Evolutionary conservation across 2,329 filamentous ascomycete species (phyloP).

Genomic region (Fusarium vanettenii): DNA sequence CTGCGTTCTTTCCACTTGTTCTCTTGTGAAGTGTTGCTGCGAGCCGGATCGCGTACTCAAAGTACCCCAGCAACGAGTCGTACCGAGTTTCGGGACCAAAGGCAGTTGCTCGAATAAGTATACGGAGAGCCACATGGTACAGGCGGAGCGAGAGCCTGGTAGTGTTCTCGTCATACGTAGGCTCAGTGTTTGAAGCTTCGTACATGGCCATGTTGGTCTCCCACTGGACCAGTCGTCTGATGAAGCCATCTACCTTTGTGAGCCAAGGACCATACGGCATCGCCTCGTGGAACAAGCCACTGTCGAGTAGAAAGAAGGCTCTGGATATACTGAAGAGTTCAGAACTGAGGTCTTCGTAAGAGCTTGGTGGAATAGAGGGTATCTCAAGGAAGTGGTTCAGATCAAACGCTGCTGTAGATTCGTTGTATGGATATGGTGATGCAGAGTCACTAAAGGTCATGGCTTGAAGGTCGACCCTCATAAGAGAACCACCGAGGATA

Average conservation of each 20-base stretch:
- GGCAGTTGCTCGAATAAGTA: not conserved
- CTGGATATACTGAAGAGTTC: not conserved
- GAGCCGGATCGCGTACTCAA: not conserved
- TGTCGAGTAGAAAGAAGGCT: not conserved
- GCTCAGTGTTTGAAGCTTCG: not conserved
- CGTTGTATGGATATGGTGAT: conserved; percentile 38
- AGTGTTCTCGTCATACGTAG: not conserved
- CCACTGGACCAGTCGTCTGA: not conserved
- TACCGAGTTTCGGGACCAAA: not conserved
- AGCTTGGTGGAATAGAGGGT: not conserved
- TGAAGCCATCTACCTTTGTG: not conserved
- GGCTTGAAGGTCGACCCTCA: conserved; percentile 42
- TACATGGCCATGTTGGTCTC: not conserved
- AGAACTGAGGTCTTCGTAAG: not conserved
- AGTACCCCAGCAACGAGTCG: not conserved
- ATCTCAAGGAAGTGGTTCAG: not conserved
- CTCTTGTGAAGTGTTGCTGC: not conserved
- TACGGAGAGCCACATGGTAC: not conserved
- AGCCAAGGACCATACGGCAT: not conserved
- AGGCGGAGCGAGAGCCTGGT: not conserved
- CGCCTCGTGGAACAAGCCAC: not conserved
- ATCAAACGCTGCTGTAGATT: conserved; percentile 8
- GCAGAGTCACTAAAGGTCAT: conserved; percentile 40
- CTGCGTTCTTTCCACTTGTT: not conserved
- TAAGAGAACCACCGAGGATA: conserved; percentile 11